phyloP scores from a whole-genome alignment of 2,329 filamentous ascomycete genomes.

The Clonostachys chloroleuca region DNA sequence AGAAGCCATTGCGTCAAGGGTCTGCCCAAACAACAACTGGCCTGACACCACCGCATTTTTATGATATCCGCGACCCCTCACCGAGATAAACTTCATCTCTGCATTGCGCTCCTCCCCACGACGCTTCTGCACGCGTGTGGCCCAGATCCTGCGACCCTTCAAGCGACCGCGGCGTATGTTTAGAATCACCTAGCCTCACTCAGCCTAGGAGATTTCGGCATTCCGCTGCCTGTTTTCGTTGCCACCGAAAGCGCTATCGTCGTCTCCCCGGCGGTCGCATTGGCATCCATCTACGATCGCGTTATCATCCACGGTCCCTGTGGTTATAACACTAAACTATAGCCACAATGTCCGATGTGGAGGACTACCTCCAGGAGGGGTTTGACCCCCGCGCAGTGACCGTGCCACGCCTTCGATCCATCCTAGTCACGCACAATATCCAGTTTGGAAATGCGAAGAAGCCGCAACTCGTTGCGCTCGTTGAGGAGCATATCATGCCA shows the following conservation, averaged over 20 bases:
- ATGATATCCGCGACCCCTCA: too few relatives aligned
- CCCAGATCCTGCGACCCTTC: too few relatives aligned
- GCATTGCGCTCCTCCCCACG: too few relatives aligned
- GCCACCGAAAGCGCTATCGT: not conserved
- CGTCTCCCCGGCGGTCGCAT: not conserved
- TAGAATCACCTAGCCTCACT: too few relatives aligned
- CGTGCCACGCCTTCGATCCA: constrained; percentile 82
- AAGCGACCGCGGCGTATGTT: too few relatives aligned
- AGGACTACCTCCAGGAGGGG: constrained; percentile 81
- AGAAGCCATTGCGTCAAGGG: constrained; percentile 5
- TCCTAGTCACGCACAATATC: constrained; percentile 85
- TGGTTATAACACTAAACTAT: constrained; percentile 5
- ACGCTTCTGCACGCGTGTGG: too few relatives aligned
- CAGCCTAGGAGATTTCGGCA: not conserved
- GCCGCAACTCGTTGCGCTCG: constrained; percentile 76
- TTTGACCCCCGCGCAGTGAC: constrained; percentile 85
- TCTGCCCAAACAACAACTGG: constrained; percentile 3
- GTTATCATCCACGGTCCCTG: constrained; percentile 4
- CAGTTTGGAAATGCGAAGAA: constrained; percentile 91
- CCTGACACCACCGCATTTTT: too few relatives aligned
- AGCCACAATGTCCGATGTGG: constrained; percentile 57
- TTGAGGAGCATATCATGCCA: constrained; percentile 73
- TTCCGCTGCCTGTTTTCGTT: not conserved
- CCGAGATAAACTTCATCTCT: too few relatives aligned
- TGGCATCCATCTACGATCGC: not conserved